Conservation (phyloP, 306 rosid species). For the Cicer chorassanicum region DNA sequence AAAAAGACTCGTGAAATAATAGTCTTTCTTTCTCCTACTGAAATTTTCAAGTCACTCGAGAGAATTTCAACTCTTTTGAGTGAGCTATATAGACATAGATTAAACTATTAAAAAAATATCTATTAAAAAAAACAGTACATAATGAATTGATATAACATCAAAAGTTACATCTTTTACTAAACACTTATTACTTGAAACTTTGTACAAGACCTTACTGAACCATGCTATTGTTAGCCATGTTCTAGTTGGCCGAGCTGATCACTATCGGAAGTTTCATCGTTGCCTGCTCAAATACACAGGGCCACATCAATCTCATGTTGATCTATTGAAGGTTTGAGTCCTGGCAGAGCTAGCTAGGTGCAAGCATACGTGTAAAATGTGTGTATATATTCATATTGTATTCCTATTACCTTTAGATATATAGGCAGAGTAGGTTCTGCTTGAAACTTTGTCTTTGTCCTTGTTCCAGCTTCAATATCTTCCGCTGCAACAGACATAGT, state of each 20-base stretch:
- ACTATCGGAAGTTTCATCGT: conserved; percentile 64
- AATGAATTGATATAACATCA: not conserved
- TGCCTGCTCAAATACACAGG: conserved; percentile 77
- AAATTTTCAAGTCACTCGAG: no score
- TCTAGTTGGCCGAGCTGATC: conserved; percentile 58
- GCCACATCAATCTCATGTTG: conserved; percentile 55
- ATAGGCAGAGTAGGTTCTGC: conserved; percentile 86
- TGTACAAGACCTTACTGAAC: conserved; percentile 85
- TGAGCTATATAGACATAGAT: not conserved
- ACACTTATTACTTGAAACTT: conserved; percentile 51
- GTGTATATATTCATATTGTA: no score
- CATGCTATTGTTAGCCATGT: conserved; percentile 75
- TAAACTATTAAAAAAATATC: not conserved
- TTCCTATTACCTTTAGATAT: conserved; percentile 71
- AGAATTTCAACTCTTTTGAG: no score
- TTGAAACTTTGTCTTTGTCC: conserved; percentile 63
- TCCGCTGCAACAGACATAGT: conserved; percentile 76
- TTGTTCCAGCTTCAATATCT: conserved; percentile 83
- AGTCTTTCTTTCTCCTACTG: no score
- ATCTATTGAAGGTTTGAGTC: conserved; percentile 44
- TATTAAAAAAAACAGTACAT: not conserved
- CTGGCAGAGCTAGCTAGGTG: conserved; percentile 39
- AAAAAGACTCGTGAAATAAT: no score
- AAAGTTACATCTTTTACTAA: not conserved
- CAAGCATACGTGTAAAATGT: conserved; percentile 34